These are phyloP conservation scores for Cryptococcus amylolentus DNA, from an alignment of 1,284 basidiomycete species.

Conservation along the genomic window DNA sequence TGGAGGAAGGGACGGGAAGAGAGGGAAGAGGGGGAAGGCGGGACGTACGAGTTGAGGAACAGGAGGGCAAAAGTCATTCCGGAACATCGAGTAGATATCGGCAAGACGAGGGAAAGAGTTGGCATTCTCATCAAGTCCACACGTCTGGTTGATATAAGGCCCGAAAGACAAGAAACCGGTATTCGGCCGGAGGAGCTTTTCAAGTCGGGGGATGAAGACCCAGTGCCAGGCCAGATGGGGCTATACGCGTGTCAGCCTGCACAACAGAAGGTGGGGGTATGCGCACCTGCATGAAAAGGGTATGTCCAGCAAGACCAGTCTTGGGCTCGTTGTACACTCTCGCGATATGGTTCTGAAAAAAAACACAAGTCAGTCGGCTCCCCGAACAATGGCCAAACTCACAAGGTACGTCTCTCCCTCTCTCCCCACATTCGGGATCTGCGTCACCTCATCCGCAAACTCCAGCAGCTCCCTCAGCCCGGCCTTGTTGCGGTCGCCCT, in stretches of 20 bases:
- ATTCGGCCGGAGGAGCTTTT: conserved; percentile 15
- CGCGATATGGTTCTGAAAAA: conserved; percentile 28
- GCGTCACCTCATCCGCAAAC: conserved; percentile 35
- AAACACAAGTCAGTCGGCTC: not conserved
- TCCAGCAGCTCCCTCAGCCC: conserved; percentile 18
- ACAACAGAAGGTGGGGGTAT: not conserved
- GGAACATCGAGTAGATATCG: conserved; percentile 33
- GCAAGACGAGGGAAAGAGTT: conserved; percentile 27
- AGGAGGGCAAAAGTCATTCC: conserved; percentile 28
- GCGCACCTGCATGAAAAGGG: conserved; percentile 41
- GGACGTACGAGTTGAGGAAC: conserved; percentile 18
- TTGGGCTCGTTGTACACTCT: conserved; percentile 22
- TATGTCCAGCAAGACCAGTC: conserved; percentile 31
- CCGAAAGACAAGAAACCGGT: conserved; percentile 47
- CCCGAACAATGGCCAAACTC: conserved; percentile 4
- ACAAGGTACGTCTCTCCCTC: conserved; percentile 45
- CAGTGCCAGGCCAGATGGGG: conserved; percentile 48
- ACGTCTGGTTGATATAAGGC: conserved; percentile 35
- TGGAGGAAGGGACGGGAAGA: not conserved
- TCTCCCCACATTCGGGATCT: conserved; percentile 34
- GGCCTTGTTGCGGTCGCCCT: conserved; percentile 16
- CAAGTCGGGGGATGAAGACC: conserved; percentile 39
- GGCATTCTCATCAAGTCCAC: conserved; percentile 25
- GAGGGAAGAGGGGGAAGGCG: not conserved
- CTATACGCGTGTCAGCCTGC: conserved; percentile 6